Conservation (phyloP, 192 early-diverging fungal species). For the Lunasporangiospora selenospora region DNA sequence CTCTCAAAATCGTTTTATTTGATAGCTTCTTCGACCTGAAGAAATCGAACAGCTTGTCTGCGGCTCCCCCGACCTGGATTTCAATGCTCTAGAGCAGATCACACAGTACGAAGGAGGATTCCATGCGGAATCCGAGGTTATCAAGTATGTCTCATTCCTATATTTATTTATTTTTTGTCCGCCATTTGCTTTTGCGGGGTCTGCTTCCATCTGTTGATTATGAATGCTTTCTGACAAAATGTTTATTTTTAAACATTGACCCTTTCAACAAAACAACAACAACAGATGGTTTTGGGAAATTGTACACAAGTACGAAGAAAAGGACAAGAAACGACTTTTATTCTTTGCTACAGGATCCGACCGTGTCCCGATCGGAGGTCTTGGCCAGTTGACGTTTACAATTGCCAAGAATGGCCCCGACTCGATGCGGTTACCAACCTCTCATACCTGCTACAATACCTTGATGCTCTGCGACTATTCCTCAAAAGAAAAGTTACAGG, state of each 20-base stretch:
- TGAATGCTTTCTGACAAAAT: no score
- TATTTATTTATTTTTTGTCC: not conserved
- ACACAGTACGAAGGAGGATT: slow-evolving; percentile 91
- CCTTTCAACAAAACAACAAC: no score
- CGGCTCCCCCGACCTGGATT: slow-evolving; percentile 85
- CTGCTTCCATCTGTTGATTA: no score
- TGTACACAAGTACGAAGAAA: slow-evolving; percentile 80
- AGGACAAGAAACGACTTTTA: slow-evolving; percentile 86
- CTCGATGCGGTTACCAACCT: slow-evolving; percentile 86
- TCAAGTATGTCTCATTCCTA: slow-evolving; percentile 51
- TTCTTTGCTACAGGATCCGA: slow-evolving; percentile 94
- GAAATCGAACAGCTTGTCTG: slow-evolving; percentile 91
- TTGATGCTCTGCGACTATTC: slow-evolving; percentile 86
- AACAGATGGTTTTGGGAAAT: slow-evolving; percentile 84
- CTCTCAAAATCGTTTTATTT: not conserved
- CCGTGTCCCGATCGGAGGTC: slow-evolving; percentile 87
- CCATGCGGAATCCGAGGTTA: slow-evolving; percentile 64
- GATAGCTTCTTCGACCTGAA: slow-evolving; percentile 80
- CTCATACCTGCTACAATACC: slow-evolving; percentile 95
- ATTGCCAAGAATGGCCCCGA: slow-evolving; percentile 88
- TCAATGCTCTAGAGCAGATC: slow-evolving; percentile 75
- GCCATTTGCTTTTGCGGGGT: slow-evolving; percentile 5
- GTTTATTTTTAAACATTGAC: no score
- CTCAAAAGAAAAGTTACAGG: slow-evolving; percentile 77
- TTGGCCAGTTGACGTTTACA: slow-evolving; percentile 85